Percentiles rank a stretch among this genome's conserved stretches.
Conservation (phyloP, 345 rosid species). For the Gossypium mustelinum region DNA sequence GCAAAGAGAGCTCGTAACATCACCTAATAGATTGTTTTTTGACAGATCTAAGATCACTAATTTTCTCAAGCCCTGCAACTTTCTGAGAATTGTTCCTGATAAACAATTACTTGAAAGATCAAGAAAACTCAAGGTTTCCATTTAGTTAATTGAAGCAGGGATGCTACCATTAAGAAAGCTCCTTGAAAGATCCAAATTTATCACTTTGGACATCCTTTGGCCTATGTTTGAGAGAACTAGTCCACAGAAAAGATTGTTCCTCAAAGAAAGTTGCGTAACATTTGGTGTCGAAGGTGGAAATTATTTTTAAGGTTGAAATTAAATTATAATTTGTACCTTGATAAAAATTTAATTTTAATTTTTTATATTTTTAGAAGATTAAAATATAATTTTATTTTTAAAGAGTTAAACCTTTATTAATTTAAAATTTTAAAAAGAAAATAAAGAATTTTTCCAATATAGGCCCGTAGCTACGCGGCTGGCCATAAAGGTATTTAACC, state of each 20-base stretch:
- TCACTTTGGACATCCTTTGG: neutral
- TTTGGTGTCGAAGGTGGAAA: neutral
- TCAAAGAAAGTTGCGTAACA: neutral
- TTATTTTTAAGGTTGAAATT: no score
- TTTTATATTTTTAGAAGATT: no score
- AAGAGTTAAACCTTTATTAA: no score
- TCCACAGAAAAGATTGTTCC: constrained; percentile 16
- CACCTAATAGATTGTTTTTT: constrained; percentile 21
- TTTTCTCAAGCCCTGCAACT: neutral
- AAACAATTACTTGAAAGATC: constrained; percentile 12
- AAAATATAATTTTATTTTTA: no score
- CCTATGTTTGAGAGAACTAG: constrained; percentile 16
- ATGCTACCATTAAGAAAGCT: constrained; percentile 25
- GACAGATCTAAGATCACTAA: constrained; percentile 17
- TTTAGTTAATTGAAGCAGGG: constrained; percentile 18
- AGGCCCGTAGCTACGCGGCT: no score
- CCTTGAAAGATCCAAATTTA: neutral
- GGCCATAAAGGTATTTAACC: constrained; percentile 5
- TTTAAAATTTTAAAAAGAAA: no score
- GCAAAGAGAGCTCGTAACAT: constrained; percentile 18
- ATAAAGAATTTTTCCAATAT: no score
- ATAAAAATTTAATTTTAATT: no score
- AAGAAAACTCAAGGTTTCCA: neutral
- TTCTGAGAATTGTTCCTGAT: constrained; percentile 12
- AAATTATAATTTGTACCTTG: no score